These are phyloP conservation scores for Diplocarpon mali DNA, from an alignment of 2,329 filamentous ascomycete genomes.

Conservation along the genomic window DNA sequence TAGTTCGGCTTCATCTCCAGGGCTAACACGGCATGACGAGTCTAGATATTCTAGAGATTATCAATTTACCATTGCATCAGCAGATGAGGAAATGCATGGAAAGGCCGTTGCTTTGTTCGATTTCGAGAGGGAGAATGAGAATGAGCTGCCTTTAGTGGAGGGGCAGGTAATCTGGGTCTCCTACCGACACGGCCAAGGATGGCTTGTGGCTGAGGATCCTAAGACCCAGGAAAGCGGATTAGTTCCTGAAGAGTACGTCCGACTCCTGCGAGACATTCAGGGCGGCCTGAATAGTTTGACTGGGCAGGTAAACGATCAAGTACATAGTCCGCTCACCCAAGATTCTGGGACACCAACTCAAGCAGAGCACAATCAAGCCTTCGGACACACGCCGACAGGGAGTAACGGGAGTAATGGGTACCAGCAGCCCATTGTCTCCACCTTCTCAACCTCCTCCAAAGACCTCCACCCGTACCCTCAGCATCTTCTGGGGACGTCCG, in stretches of 20 bases:
- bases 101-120: conserved; percentile 93
- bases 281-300: conserved; percentile 70
- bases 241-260: conserved; percentile 93
- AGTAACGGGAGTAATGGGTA: conserved; percentile 46
- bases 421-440: conserved; percentile 55
- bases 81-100: conserved; percentile 95
- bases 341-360: conserved; percentile 51
- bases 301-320: conserved; percentile 43
- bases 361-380: conserved; percentile 39
- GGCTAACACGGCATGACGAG: conserved; percentile 51
- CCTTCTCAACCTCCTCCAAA: conserved; percentile 60
- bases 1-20: conserved; percentile 47
- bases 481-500: conserved; percentile 50
- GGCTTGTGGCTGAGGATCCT: conserved; percentile 93
- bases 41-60: conserved; percentile 84
- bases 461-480: conserved; percentile 59
- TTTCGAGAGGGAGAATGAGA: conserved; percentile 91
- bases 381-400: conserved; percentile 36
- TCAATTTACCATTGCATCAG: conserved; percentile 87
- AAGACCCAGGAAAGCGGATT: conserved; percentile 89
- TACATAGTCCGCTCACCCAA: conserved; percentile 39
- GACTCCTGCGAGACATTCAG: conserved; percentile 84
- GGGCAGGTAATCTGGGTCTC: conserved; percentile 95
- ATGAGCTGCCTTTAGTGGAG: conserved; percentile 84
- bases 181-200: conserved; percentile 91